Conservation (phyloP, 2,329 filamentous ascomycete genomes). For the Sarocladiaceae sp. region DNA sequence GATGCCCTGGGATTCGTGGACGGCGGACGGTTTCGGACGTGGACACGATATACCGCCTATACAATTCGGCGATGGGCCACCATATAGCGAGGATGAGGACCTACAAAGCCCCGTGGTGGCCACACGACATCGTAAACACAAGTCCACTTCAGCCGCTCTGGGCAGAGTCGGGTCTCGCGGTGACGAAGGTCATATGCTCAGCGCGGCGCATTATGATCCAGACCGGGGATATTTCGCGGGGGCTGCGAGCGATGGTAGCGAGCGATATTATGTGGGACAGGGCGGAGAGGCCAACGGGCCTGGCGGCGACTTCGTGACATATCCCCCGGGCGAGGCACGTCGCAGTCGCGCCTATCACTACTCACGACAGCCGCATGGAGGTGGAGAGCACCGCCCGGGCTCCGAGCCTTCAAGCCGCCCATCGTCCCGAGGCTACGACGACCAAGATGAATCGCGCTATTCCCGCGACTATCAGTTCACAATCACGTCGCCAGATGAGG, state of each 20-base stretch:
- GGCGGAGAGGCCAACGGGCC: constrained; percentile 66
- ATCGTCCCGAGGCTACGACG: constrained; percentile 51
- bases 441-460: constrained; percentile 70
- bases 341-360: constrained; percentile 43
- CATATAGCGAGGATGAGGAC: constrained; percentile 94
- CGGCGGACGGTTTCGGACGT: constrained; percentile 47
- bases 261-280: constrained; percentile 69
- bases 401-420: constrained; percentile 42
- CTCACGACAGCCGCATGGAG: constrained; percentile 39
- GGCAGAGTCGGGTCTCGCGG: constrained; percentile 8
- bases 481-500: constrained; percentile 90
- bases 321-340: constrained; percentile 58
- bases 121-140: constrained; percentile 80
- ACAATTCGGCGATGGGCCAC: constrained; percentile 80
- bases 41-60: constrained; percentile 73
- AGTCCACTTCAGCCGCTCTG: constrained; percentile 53
- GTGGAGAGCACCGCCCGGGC: constrained; percentile 37
- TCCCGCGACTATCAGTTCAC: constrained; percentile 92
- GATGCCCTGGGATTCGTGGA: constrained; percentile 53
- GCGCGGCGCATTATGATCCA: constrained; percentile 45
- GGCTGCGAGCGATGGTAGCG: constrained; percentile 62
- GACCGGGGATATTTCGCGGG: constrained; percentile 63
- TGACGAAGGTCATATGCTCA: constrained; percentile 21
- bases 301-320: constrained; percentile 75
- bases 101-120: constrained; percentile 85